Evolutionary conservation across 108 stramenopile species (phyloP), one percentile per base, ranked within the genome.

Genomic region (Discostella pseudostelligera): DNA sequence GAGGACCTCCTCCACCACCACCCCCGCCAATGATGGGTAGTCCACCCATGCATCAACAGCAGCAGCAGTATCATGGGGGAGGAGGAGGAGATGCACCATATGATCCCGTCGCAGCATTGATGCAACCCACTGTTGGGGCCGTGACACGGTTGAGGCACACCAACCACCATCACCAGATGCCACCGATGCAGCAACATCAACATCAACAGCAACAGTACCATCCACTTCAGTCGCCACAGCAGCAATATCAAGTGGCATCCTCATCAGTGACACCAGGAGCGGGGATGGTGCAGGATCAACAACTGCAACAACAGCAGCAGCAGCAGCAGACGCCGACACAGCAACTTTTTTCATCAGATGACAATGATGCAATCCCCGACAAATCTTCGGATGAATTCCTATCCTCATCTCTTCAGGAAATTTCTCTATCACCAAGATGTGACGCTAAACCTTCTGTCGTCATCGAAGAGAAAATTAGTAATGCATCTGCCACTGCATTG

Each of bases 11-110:
- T 10, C 47, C 47, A 4, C 50, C 50, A 10, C 50, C 50, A 14
- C 50, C 26, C 4, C 50, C 92, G 14, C 85, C 88, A 25, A 69
- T 72, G 11, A 67, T 67, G 69, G 57, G 65, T 32, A 63, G 28
- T 35, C 50, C 48, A 24, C 56, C 56, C 55, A 29, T 6, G 59
- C 46, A 37, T 12, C 56, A 35, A 49, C 42, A 19, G 12, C 28
- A n/a, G n/a, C n/a, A n/a, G n/a, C n/a, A n/a, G n/a, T n/a, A n/a
- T n/a, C n/a, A n/a, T 35, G 37, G 12, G 39, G 35, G 28, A 19
- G 29, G 51, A 29, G 43, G 28, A 55, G 42, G 13, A 20, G 35
- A 36, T 10, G 64, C n/a, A 4, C 4, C 44, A 3, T 61, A 69
- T 56, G 78, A 79, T 65, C 69, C 74, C 0, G 48, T 28, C 8